Evolutionary conservation across 345 rosid genomes (phyloP), one percentile per base, ranked within the genome.

Genomic region (Ceriops decandra): DNA sequence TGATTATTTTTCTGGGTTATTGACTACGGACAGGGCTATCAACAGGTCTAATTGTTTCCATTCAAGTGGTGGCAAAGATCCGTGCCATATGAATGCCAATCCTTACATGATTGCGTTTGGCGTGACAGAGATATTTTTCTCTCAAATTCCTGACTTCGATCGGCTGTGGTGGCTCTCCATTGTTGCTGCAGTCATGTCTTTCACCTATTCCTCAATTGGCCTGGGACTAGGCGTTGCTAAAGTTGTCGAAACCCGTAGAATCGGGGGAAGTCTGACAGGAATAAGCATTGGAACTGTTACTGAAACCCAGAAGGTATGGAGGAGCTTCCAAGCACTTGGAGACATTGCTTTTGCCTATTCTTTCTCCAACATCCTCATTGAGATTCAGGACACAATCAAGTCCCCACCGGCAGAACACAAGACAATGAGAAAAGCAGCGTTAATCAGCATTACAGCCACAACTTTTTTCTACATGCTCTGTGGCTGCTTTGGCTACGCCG

Each of bases 261-360:
- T 87, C 42, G 75, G 62, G 71, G 97, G 97, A 51, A 87, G 83
- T 58, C 69, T 91, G 60, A 91, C 97, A 7, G 95, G 95, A 52
- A 74, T 90, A 27, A 82, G 73, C 81, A 70, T 82, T 52, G 84
- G 79, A 47, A 53, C 77, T 26, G 83, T 88, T 3, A 83, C 88
- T 35, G 73, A 79, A 32, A 66, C 87, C 1, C 72, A 87, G 26
- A 91, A 91, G 75, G 76, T 87, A 22, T 91, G 97, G 95, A 75
- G 74, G 66, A 88, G 87, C 38, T 88, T 88, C 80, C 97, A 87
- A 59, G 90, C 97, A 19, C 95, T 91, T 24, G 97, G 97, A 1
- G 86, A 86, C 81, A 83, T 91, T 20, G 92, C 97, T n/a, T 91
- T 91, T 38, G 97, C 97, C 10, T 91, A 91, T 68, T 86, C 95